These are phyloP conservation scores for Entophlyctis luteolus DNA, from an alignment of 192 early-diverging fungal species.

Conservation along the genomic window DNA sequence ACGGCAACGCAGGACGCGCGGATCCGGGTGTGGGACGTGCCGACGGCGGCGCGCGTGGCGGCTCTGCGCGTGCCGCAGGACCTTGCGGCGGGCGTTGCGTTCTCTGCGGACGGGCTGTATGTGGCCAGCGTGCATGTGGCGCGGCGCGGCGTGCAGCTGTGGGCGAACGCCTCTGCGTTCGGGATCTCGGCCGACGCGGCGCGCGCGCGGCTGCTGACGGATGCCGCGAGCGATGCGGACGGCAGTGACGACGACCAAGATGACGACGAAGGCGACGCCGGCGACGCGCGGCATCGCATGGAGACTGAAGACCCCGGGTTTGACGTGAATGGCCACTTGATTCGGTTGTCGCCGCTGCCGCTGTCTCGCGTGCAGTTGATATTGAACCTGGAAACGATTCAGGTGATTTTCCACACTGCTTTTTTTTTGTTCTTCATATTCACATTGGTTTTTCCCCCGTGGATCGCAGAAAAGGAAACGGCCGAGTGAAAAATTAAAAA, in stretches of 20 bases:
- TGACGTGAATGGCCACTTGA: slow-evolving; percentile 66
- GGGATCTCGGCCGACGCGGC: slow-evolving; percentile 26
- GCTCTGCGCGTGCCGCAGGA: slow-evolving; percentile 72
- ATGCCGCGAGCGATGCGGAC: slow-evolving; percentile 15
- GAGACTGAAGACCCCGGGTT: not conserved
- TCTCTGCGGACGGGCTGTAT: slow-evolving; percentile 89
- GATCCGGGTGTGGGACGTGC: slow-evolving; percentile 94
- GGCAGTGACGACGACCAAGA: slow-evolving; percentile 8
- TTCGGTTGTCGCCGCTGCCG: slow-evolving; percentile 77
- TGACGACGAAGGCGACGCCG: not conserved
- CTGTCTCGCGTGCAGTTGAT: slow-evolving; percentile 88
- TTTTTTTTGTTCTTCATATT: too few relatives aligned
- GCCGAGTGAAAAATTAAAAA: slow-evolving; percentile 82
- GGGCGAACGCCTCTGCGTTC: slow-evolving; percentile 67
- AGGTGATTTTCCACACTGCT: slow-evolving; percentile 40
- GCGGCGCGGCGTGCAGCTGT: slow-evolving; percentile 86
- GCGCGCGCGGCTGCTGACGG: slow-evolving; percentile 30
- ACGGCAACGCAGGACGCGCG: slow-evolving; percentile 78
- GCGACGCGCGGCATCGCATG: too few relatives aligned
- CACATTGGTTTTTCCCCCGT: too few relatives aligned
- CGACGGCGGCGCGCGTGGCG: slow-evolving; percentile 85
- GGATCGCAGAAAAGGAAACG: slow-evolving; percentile 73
- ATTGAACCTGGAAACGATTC: slow-evolving; percentile 83
- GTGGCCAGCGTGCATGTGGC: slow-evolving; percentile 89
- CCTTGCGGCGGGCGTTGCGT: slow-evolving; percentile 74